Base-by-base conservation (phyloP, 2,329 filamentous ascomycete species). In the Tolypocladium capitatum region DNA sequence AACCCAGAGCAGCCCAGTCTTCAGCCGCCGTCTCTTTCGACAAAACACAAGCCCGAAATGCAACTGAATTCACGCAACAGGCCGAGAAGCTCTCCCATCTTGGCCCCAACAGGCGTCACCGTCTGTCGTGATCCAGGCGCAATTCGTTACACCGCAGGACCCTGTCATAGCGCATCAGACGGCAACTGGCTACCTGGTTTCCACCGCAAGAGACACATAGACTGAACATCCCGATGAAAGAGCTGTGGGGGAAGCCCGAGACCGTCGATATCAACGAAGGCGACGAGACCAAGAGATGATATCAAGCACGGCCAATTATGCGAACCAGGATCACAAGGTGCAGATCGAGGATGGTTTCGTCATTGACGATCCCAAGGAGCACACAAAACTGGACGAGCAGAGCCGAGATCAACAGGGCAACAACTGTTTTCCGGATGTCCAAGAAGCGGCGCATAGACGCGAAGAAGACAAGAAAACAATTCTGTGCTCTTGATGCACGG, bases 301-400 rank as follows among this genome's bases (percentile, higher is more conserved):
- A 24, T 52, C 57, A 14, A 59, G 61, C 14, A 21, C 24, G n/a
- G 24, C 34, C 24, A 59, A 65, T 16, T 63, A 69, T 47, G 66
- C 65, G 10, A 61, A 60, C 6, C 53, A 58, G 38, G 56, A 61
- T 4, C 53, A 45, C 16, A 74, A 86, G 45, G 89, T 96, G 0
- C 84, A 94, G 63, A 96, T 91, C 0, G 90, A 96, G 62, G 91
- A 97, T 58, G 90, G 90, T 1, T 96, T 95, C 60, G 79, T 96
- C 42, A 84, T 96, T 52, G 80, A 85, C 62, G 84, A 95, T 53
- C 91, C 91, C 0, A 76, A 74, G 44, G 84, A 91, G 50, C 83
- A 88, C 59, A 71, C 68, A 0, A 72, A 74, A 1, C 63, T 75
- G 5, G 61, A 70, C 1, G 63, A 71, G 1, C 68, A 80, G 33